These are phyloP conservation scores for Trichoderma simmonsii DNA, from an alignment of 2,329 filamentous ascomycete genomes.

Conservation along the genomic window DNA sequence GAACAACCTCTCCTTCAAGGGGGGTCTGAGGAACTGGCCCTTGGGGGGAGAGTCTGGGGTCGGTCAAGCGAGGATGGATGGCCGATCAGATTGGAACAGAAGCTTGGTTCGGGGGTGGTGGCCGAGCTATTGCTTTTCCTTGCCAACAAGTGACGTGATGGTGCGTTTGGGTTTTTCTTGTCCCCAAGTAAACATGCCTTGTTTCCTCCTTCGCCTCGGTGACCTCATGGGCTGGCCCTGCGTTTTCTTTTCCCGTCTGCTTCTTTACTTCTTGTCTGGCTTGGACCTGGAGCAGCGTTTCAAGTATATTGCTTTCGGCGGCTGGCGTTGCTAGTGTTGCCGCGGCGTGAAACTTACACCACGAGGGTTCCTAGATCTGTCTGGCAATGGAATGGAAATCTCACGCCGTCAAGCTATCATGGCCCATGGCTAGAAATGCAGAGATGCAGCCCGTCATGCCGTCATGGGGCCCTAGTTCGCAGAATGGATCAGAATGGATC, in stretches of 20 bases:
- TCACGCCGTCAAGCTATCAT: background rate
- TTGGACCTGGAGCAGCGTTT: background rate
- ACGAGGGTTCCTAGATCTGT: background rate
- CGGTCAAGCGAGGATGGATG: constrained; percentile 10
- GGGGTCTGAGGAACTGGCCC: background rate
- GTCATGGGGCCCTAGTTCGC: background rate
- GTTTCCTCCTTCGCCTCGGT: background rate
- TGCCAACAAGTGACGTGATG: constrained; percentile 9
- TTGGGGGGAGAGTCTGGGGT: background rate
- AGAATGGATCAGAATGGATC: background rate
- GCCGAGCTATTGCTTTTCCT: background rate
- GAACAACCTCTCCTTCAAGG: constrained; percentile 10
- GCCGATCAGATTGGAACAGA: constrained; percentile 4
- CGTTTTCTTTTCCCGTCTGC: background rate
- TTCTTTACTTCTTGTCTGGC: background rate
- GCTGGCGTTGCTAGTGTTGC: background rate
- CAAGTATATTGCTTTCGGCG: constrained; percentile 2
- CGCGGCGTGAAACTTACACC: constrained; percentile 1
- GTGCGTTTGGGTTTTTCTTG: background rate
- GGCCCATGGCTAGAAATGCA: background rate
- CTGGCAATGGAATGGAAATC: background rate
- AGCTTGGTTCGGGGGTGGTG: background rate
- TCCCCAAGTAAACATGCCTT: background rate
- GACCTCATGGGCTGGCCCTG: constrained; percentile 3
- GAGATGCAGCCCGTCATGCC: background rate